phyloP scores from a whole-genome alignment of 768 basidiomycete genomes.

The Termitomyces sp. region DNA sequence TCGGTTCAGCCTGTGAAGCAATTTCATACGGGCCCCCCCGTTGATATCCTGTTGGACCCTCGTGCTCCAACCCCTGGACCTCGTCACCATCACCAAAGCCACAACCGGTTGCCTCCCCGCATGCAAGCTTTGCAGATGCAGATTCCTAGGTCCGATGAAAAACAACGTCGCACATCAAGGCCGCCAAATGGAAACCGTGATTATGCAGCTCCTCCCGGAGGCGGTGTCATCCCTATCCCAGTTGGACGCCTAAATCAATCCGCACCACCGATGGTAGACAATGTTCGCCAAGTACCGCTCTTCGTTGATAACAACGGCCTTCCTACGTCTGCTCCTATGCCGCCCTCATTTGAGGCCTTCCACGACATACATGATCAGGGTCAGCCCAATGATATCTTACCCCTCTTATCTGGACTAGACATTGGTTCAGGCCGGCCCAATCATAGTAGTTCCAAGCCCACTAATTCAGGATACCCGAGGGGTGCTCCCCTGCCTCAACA shows the following conservation, averaged over 20 bases:
- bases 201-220: background rate
- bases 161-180: constrained; percentile 10
- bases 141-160: constrained; percentile 9
- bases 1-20: background rate
- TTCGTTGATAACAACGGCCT: constrained; percentile 9
- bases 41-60: constrained; percentile 5
- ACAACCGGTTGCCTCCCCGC: constrained; percentile 14
- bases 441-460: constrained; percentile 10
- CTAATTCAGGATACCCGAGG: constrained; percentile 10
- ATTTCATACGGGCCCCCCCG: background rate
- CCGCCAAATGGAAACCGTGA: background rate
- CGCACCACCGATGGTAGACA: constrained; percentile 8
- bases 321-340: constrained; percentile 4
- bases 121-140: constrained; percentile 18
- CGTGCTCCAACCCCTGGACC: constrained; percentile 5
- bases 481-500: constrained; percentile 23
- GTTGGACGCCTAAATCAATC: background rate
- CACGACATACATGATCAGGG: background rate
- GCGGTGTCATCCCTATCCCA: background rate
- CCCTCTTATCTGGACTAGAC: constrained; percentile 1
- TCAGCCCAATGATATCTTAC: background rate
- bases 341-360: constrained; percentile 1
- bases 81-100: constrained; percentile 7
- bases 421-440: constrained; percentile 10
- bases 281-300: constrained; percentile 3